Base-by-base conservation (phyloP, 78 protist genomes). In the Tieghemostelium lacteum region DNA sequence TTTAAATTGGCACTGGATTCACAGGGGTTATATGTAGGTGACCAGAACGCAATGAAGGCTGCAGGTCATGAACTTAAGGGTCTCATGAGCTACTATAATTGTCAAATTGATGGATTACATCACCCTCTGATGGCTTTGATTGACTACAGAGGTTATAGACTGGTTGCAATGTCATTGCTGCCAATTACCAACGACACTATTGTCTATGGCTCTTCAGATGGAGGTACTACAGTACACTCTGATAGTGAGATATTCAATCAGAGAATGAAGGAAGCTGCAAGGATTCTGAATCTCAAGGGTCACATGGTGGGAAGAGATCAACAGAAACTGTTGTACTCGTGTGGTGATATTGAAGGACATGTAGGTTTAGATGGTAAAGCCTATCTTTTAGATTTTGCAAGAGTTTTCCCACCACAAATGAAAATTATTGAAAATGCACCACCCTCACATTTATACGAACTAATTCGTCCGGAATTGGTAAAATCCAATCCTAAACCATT, bases 261-360 rank as follows among this genome's bases (percentile, higher is more conserved):
- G 22, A 50, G 34, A 28, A 91, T 91, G 94, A 80, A 73, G 29
- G 24, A 37, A 14, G 88, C 94, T n/a, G 88, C 89, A 26, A 71
- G 76, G 45, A 58, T 37, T 19, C 49, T 91, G 16, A 91, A 91
- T n/a, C 55, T 91, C 73, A 91, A 91, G 37, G 94, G 94, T 24
- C 94, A 91, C 66, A 24, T 63, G 6, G 76, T 64, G 24, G 93
- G 93, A 3, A 39, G 55, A 14, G 87, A 86, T 29, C 80, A 57
- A 1, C 42, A 58, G 10, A n/a, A 62, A 24, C 55, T 91, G 10
- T 61, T 91, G 20, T 78, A 91, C 40, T 73, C 71, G 14, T 87
- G 87, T 2, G 65, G 75, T 54, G 94, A 91, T 42, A 91, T 91
- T 45, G 94, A 91, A 49, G 94, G 94, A 22, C 94, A 91, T 34